Base-by-base conservation (phyloP, 306 rosid species). In the Cicer arietinum region DNA sequence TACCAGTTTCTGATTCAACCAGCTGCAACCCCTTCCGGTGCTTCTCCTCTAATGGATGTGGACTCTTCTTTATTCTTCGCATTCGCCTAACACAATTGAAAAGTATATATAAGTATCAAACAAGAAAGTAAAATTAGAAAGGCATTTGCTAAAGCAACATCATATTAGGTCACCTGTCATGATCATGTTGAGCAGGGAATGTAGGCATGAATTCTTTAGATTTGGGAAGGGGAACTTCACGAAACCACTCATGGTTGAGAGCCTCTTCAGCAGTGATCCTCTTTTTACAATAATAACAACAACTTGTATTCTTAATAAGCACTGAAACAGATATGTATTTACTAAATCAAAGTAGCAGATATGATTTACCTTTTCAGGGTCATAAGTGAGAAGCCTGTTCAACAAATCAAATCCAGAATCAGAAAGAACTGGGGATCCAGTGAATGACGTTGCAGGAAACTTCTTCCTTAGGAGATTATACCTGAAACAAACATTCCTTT, bases 361-460 rank as follows among this genome's bases (percentile, higher is more conserved):
- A 48, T 56, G 6, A 71, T 51, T 67, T 88, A 88, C 99, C 98
- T 89, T 92, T 83, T 92, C 99, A 17, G 99, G 99, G 84, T 95
- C 96, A 81, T 92, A 95, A 35, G 99, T 92, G 68, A 95, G 88
- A 80, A 95, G 99, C 83, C 85, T 92, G 88, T 92, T 92, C 91
- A 95, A 83, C 87, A 95, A 88, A 86, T 95, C 96, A 86, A 92
- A 95, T 82, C 99, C 99, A 78, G 99, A 85, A 79, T 95, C 99
- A 51, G 99, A 92, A 67, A 95, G 97, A 82, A 95, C 97, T 42
- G 99, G 99, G 67, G 97, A 92, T 84, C 99, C 98, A 64, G 98
- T 92, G 82, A 95, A 95, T 69, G 99, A 89, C 0, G 93, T 89
- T 39, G 98, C 98, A 7, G 99, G 99, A 79, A 95, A 95, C 83